Conservation (phyloP, 176 grass and related monocot species). For the Themeda triandra region DNA sequence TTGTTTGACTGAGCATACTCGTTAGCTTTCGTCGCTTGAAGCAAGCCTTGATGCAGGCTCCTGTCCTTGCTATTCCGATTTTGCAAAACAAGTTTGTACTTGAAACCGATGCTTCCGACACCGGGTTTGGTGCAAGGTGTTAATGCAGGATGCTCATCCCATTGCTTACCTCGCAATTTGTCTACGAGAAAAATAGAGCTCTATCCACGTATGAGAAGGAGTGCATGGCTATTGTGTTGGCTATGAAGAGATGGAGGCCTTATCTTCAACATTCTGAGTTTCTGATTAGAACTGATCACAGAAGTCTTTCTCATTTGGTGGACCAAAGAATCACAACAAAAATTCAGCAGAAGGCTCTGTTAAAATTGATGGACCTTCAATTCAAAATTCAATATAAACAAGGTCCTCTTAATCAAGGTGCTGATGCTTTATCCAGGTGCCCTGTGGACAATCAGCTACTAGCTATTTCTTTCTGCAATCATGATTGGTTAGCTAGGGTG, state of each 20-base stretch:
- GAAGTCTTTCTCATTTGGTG: accelerated
- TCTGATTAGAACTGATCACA: background rate
- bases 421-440: no score
- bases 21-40: background rate
- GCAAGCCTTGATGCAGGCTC: accelerated
- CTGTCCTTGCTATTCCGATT: no score
- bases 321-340: no score
- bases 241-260: background rate
- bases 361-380: no score
- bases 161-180: background rate
- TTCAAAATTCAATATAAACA: no score
- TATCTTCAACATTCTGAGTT: background rate
- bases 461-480: no score
- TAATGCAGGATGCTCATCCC: background rate
- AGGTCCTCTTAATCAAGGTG: no score
- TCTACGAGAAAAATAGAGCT: accelerated
- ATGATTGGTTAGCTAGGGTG: accelerated
- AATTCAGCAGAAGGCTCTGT: no score
- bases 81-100: no score
- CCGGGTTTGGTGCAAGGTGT: background rate
- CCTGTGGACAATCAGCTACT: accelerated
- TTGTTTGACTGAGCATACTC: background rate
- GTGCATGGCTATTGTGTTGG: background rate
- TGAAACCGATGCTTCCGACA: no score
- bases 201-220: background rate